Conservation (phyloP, 345 rosid species). For the Citrus sp. region DNA sequence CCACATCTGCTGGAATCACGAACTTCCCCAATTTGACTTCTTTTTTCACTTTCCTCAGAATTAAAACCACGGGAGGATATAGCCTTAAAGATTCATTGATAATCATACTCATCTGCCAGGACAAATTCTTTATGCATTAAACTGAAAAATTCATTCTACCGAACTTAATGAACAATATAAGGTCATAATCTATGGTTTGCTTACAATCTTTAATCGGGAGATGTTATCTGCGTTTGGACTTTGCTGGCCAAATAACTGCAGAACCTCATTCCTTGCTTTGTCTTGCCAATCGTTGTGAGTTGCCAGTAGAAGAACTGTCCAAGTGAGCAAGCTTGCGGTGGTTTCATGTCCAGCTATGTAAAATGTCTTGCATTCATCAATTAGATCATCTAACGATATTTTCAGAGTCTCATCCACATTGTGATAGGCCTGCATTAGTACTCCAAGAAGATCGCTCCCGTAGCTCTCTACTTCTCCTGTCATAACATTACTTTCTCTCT, state of each 20-base stretch:
- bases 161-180: neutral
- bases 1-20: constrained; percentile 25
- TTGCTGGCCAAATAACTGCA: too few relatives aligned
- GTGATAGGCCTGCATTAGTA: constrained; percentile 15
- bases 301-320: constrained; percentile 36
- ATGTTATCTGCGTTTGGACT: too few relatives aligned
- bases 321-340: constrained; percentile 21
- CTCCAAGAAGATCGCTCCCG: constrained; percentile 32
- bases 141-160: too few relatives aligned
- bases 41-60: constrained; percentile 17
- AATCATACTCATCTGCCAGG: constrained; percentile 29
- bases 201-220: too few relatives aligned
- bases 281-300: constrained; percentile 40
- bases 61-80: constrained; percentile 27
- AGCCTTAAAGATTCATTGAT: constrained; percentile 31
- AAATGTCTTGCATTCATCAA: constrained; percentile 46
- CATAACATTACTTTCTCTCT: constrained; percentile 16
- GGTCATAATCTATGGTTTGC: neutral
- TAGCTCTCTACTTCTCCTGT: constrained; percentile 9
- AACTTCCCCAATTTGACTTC: constrained; percentile 29
- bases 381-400: constrained; percentile 29
- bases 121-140: neutral
- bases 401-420: neutral
- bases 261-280: constrained; percentile 35
- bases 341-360: constrained; percentile 24